Evolutionary conservation across 2,329 filamentous ascomycete species (phyloP), one percentile per base, ranked within the genome.

Genomic region (Aspergillus texensis): DNA sequence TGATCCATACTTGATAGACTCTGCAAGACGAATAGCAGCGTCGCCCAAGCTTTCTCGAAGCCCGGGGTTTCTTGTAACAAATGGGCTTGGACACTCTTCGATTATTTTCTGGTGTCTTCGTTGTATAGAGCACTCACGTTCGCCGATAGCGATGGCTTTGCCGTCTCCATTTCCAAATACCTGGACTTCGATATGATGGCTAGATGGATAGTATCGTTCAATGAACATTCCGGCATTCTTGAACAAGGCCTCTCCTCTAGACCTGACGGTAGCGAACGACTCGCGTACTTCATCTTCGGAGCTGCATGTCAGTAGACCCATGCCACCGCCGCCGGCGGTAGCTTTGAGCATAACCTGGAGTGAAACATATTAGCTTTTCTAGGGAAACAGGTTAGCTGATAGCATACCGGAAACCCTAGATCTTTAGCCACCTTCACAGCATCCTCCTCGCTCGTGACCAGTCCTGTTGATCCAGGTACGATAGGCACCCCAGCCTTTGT

Each of bases 51-150:
- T 88, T 84, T 80, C 86, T 76, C 72, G 89, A 82, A 87, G 88
- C 84, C 76, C 87, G 81, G 76, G 75, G 59, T 83, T 78, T 48
- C 71, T 78, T 56, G 79, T 77, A 0, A 87, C 79, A 63, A 89
- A 89, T 0, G 93, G 92, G 16, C 91, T 92, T 0, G 93, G 93
- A 3, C 91, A 93, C 78, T 97, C 93, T 75, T 97, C 93, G 26
- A 97, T 85, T 48, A 96, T 91, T 80, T 97, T 97, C 75, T 97
- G 93, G 74, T 97, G 93, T 46, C 93, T 82, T 67, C 93, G 83
- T 79, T 97, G 93, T 14, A 97, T 85, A 58, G 91, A 94, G 78
- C 93, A 97, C 75, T 97, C 93, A 61, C 93, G 84, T 79, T 97
- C 93, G 24, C 93, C 92, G 34, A 96, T 86, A n/a, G 91, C 89